Conservation (phyloP, 257 asterid genomes). For the Scutellaria minor region DNA sequence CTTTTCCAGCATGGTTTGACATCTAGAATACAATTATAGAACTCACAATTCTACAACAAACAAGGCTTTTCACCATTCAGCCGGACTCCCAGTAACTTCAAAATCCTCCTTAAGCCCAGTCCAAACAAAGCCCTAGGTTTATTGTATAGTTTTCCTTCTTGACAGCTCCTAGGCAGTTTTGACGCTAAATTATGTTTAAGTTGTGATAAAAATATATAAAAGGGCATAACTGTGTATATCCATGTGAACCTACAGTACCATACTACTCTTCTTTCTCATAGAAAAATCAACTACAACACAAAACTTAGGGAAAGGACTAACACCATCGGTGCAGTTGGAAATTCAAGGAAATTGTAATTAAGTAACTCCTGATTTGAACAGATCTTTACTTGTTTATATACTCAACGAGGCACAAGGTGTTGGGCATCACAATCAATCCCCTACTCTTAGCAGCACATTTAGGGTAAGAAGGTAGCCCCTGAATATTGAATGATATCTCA, state of each 20-base stretch:
- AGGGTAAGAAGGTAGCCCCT: slow-evolving; percentile 1
- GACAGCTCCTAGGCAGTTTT: not conserved
- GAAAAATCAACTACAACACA: not conserved
- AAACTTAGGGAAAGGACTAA: not conserved
- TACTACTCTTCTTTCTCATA: not conserved
- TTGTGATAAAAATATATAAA: not conserved
- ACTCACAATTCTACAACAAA: too few relatives aligned
- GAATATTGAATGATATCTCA: not conserved
- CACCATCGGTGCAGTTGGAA: not conserved
- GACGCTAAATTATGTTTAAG: not conserved
- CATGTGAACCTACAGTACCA: not conserved
- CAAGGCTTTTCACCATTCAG: too few relatives aligned
- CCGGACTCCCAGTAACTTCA: too few relatives aligned
- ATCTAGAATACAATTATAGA: too few relatives aligned
- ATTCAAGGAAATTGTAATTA: not conserved
- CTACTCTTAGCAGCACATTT: not conserved
- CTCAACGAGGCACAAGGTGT: not conserved
- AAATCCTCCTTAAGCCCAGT: too few relatives aligned
- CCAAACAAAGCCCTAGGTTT: not conserved
- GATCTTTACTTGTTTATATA: not conserved
- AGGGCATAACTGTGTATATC: not conserved
- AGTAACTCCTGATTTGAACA: not conserved
- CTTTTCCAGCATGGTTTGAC: too few relatives aligned
- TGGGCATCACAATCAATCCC: slow-evolving; percentile 18
- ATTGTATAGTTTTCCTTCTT: not conserved